Base-by-base conservation (phyloP, 2,329 filamentous ascomycete genomes). In the Chrysosporium keratinophilum region DNA sequence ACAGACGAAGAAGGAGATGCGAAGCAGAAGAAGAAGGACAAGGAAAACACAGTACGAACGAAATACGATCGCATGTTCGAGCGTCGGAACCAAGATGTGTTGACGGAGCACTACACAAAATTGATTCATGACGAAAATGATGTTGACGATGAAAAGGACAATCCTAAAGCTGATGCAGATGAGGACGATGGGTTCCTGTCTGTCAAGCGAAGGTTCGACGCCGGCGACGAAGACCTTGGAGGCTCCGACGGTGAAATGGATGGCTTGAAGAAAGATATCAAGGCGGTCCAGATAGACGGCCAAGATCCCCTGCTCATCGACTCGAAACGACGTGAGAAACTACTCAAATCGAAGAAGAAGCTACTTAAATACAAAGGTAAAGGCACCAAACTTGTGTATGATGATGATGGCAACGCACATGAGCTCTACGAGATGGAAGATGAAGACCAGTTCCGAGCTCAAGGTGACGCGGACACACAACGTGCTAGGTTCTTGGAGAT, bases 41-140 rank as follows among this genome's bases (percentile, higher is more conserved):
- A 83, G 71, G 84, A 87, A 71, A 75, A 78, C 10, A 80, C 83
- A 62, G 87, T 95, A 15, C 81, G 89, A 57, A 98, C 94, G 33
- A 97, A 95, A 69, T 94, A 95, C 67, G 89, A 98, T 69, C 85
- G 88, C 62, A 97, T 98, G 93, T 96, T 97, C 70, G 91, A 96
- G 74, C 80, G 93, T 57, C 87, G 85, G 62, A 98, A 98, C 70
- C 91, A 97, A 70, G 90, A 96, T 65, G 87, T 98, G 33, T 72
- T 98, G 59, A 90, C 91, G n/a, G 83, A 85, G 54, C 93, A 98
- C 71, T 97, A 96, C 74, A 81, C 82, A 56, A 95, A 91, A 65
- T 78, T 98, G 58, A 83, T 97, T 56, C 77, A 77, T 49, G 78
- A 83, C 39, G 82, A 71, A 69, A 68, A 76, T n/a, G 48, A 34